A percentile compares a stretch with the other conserved stretches of the same genome.
phyloP scores from a whole-genome alignment of 2,329 filamentous ascomycete species.

The Arthrobotrys conoides region DNA sequence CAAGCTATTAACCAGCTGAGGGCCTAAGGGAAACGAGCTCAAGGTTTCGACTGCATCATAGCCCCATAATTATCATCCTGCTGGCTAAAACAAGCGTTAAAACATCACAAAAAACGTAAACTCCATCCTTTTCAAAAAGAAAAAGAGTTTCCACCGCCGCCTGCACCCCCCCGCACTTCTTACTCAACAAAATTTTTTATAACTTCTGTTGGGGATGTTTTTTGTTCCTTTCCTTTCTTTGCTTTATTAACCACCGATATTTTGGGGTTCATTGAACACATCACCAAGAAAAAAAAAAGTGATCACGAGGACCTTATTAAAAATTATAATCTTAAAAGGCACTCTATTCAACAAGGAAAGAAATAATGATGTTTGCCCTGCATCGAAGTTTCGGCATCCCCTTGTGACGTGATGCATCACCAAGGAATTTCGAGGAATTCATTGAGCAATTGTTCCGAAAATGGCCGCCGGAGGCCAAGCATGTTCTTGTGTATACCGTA shows the following conservation, averaged over 20 bases:
- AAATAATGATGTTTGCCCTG: neutral
- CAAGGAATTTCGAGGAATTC: neutral
- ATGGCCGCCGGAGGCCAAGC: neutral
- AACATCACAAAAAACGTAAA: slow-evolving; percentile 36
- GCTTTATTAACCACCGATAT: neutral
- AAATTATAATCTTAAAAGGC: slow-evolving; percentile 20
- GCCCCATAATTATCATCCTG: slow-evolving; percentile 28
- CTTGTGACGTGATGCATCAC: slow-evolving; percentile 30
- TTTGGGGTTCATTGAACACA: slow-evolving; percentile 14
- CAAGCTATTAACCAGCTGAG: neutral
- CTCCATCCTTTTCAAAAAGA: slow-evolving; percentile 26
- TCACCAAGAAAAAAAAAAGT: slow-evolving; percentile 22
- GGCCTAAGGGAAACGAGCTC: slow-evolving; percentile 10
- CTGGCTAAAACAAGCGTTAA: slow-evolving; percentile 21
- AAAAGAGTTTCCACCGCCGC: slow-evolving; percentile 14
- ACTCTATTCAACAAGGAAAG: neutral
- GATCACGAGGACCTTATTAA: slow-evolving; percentile 22
- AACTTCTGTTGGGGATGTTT: slow-evolving; percentile 31
- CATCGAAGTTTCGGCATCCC: slow-evolving; percentile 15
- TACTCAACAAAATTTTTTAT: slow-evolving; percentile 25
- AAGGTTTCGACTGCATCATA: slow-evolving; percentile 33
- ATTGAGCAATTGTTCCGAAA: slow-evolving; percentile 1
- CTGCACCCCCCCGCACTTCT: too few relatives aligned
- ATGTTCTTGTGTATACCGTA: neutral
- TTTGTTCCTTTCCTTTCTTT: neutral